A percentile compares a stretch with the other conserved stretches of the same genome.
Conservation (phyloP, 140 eudicot genomes). For the Anethum foeniculum region DNA sequence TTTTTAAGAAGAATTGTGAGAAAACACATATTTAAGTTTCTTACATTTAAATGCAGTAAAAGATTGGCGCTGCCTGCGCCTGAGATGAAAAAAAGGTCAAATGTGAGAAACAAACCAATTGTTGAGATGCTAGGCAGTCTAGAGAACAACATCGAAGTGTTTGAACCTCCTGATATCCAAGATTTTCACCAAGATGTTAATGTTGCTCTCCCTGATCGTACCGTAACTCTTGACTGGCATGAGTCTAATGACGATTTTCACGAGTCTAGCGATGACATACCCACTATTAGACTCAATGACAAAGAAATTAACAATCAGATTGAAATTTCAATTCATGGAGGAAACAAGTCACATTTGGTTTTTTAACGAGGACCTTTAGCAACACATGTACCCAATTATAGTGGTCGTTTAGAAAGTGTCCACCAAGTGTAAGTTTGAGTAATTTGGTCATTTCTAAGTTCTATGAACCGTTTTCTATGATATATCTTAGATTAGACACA, state of each 20-base stretch:
- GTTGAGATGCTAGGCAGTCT: not conserved
- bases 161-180: conserved; percentile 25
- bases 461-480: not conserved
- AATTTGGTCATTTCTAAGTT: not conserved
- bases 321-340: not conserved
- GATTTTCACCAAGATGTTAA: conserved; percentile 11
- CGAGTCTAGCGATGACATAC: not conserved
- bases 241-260: not conserved
- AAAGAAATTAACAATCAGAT: not conserved
- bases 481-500: not conserved
- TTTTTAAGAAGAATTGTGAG: not conserved
- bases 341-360: not conserved
- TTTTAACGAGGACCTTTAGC: not conserved
- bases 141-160: not conserved
- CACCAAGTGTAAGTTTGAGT: conserved; percentile 37
- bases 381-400: conserved; percentile 8
- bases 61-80: not conserved
- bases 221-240: not conserved
- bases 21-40: not conserved
- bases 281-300: not conserved
- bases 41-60: not conserved
- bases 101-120: not conserved
- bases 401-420: conserved; percentile 26
- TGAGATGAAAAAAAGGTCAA: not conserved
- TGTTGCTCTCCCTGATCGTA: conserved; percentile 4